Evolutionary conservation across 2,329 filamentous ascomycete genomes (phyloP).

Genomic region (Fusarium clavum): DNA sequence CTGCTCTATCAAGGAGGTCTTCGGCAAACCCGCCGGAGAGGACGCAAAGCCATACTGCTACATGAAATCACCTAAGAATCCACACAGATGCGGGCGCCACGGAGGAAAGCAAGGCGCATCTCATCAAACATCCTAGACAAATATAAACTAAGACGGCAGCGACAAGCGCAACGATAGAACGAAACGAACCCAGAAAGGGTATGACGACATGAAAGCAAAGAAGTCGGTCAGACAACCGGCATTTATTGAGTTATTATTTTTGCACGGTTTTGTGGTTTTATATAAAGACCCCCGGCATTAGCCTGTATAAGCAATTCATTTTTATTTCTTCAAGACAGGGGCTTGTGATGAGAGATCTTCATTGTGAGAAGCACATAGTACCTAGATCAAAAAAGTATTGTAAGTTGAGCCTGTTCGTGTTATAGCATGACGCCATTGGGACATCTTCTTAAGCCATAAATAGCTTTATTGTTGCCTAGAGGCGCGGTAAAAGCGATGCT

Average conservation of each 20-base stretch:
- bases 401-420: neutral
- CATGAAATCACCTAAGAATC: constrained; percentile 70
- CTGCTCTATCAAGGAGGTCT: constrained; percentile 69
- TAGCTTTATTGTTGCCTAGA: neutral
- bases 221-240: neutral
- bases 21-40: constrained; percentile 60
- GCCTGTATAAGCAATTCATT: neutral
- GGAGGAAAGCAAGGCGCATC: constrained; percentile 46
- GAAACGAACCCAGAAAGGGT: constrained; percentile 13
- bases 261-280: neutral
- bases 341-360: neutral
- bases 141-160: constrained; percentile 10
- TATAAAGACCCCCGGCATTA: neutral
- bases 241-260: constrained; percentile 1
- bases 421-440: constrained; percentile 25
- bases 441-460: neutral
- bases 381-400: neutral
- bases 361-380: neutral
- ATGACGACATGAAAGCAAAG: constrained; percentile 31
- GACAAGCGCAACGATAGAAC: constrained; percentile 14
- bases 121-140: constrained; percentile 16
- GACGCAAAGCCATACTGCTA: constrained; percentile 66
- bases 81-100: constrained; percentile 69
- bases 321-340: neutral
- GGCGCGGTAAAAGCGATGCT: neutral